These are phyloP conservation scores for Penicillium subrubescens DNA, from an alignment of 495 filamentous ascomycete genomes.

Conservation along the genomic window DNA sequence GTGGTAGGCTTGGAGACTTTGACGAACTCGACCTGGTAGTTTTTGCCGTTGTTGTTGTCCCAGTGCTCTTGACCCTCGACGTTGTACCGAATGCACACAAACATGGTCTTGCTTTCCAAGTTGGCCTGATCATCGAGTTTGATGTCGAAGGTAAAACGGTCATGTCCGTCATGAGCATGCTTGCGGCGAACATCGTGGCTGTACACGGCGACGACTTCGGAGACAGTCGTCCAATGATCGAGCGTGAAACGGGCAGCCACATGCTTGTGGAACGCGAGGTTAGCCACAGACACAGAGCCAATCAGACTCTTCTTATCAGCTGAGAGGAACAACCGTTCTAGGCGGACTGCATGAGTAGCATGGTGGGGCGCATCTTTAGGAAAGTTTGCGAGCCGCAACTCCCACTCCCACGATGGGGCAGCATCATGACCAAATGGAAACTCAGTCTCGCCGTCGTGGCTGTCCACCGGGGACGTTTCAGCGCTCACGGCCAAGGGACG, in stretches of 20 bases:
- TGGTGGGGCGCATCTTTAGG: constrained; percentile 68
- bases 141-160: constrained; percentile 92
- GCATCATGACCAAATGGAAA: constrained; percentile 76
- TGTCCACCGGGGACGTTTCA: constrained; percentile 89
- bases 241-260: constrained; percentile 92
- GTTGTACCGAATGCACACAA: constrained; percentile 87
- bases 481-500: constrained; percentile 92
- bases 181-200: constrained; percentile 73
- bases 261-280: constrained; percentile 85
- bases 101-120: constrained; percentile 85
- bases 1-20: constrained; percentile 68
- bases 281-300: constrained; percentile 81
- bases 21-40: constrained; percentile 90
- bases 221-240: constrained; percentile 97
- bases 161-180: constrained; percentile 67
- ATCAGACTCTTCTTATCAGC: constrained; percentile 81
- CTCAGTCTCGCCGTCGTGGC: constrained; percentile 77
- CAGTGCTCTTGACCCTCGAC: constrained; percentile 86
- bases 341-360: constrained; percentile 63
- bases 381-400: constrained; percentile 81
- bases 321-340: constrained; percentile 86
- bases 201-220: constrained; percentile 88
- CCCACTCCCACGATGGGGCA: constrained; percentile 73
- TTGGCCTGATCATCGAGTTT: constrained; percentile 89
- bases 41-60: constrained; percentile 87